These are phyloP conservation scores for Cryptosporidium sp. DNA, from an alignment of 169 alveolate genomes.

Conservation along the genomic window DNA sequence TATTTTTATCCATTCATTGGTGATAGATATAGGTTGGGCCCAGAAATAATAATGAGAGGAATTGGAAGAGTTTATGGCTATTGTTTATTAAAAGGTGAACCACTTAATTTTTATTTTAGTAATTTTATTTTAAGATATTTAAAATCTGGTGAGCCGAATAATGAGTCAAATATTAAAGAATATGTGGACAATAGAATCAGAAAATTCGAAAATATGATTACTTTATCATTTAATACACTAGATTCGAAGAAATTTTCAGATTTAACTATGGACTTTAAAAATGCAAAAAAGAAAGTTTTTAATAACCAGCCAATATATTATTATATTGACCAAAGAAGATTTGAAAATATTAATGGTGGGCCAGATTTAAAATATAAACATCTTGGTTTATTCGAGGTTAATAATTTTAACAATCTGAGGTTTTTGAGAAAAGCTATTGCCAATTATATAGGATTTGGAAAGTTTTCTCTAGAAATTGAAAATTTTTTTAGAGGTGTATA, in stretches of 20 bases:
- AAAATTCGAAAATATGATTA: slow-evolving; percentile 19
- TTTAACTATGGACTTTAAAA: slow-evolving; percentile 13
- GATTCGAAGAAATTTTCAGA: slow-evolving; percentile 9
- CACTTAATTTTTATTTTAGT: slow-evolving; percentile 37
- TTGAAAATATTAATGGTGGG: neutral
- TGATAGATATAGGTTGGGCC: neutral
- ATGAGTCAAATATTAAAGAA: slow-evolving; percentile 12
- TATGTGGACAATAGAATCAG: slow-evolving; percentile 6
- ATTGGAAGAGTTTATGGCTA: slow-evolving; percentile 66
- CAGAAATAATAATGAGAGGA: slow-evolving; percentile 40
- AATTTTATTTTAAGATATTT: slow-evolving; percentile 25
- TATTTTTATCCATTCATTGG: neutral
- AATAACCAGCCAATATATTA: slow-evolving; percentile 20
- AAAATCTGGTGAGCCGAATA: slow-evolving; percentile 4
- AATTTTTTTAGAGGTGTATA: slow-evolving; percentile 33
- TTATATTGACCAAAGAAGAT: neutral
- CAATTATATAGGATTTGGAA: neutral
- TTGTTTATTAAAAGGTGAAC: slow-evolving; percentile 52
- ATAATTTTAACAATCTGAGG: slow-evolving; percentile 23
- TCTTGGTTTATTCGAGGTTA: neutral
- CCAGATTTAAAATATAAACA: neutral
- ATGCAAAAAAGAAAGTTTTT: slow-evolving; percentile 31
- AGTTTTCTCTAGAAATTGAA: slow-evolving; percentile 10
- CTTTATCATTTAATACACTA: neutral
- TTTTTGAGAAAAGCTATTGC: slow-evolving; percentile 13